Conservation (phyloP, 176 grass and related monocot species). For the Otatea glauca region DNA sequence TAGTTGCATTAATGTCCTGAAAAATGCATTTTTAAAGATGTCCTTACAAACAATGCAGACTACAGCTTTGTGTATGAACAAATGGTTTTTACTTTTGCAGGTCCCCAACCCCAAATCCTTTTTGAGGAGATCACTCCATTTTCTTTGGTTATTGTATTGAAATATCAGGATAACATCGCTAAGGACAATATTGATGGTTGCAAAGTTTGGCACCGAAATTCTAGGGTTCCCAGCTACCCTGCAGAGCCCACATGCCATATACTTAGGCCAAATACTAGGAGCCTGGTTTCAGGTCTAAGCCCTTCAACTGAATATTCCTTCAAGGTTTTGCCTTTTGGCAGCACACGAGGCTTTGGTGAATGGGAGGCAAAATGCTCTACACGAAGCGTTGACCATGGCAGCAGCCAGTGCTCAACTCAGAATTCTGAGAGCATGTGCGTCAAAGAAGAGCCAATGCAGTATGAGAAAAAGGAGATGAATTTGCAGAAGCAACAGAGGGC, state of each 20-base stretch:
- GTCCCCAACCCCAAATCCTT: slow-evolving; percentile 57
- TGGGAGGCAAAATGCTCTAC: slow-evolving; percentile 75
- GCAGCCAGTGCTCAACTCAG: slow-evolving; percentile 61
- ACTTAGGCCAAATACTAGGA: slow-evolving; percentile 63
- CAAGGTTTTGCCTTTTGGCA: slow-evolving; percentile 74
- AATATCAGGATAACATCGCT: slow-evolving; percentile 52
- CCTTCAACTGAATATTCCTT: slow-evolving; percentile 78
- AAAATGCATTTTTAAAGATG: slow-evolving; percentile 2
- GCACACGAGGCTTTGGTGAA: slow-evolving; percentile 46
- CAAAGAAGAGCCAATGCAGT: slow-evolving; percentile 44
- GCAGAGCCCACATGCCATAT: slow-evolving; percentile 68
- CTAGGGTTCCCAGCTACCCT: slow-evolving; percentile 50
- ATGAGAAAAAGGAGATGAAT: slow-evolving; percentile 52
- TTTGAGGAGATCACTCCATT: slow-evolving; percentile 66
- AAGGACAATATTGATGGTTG: slow-evolving; percentile 66
- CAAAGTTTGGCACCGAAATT: slow-evolving; percentile 75
- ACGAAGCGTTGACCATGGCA: slow-evolving; percentile 51
- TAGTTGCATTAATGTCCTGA: background rate
- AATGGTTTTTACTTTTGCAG: slow-evolving; percentile 51
- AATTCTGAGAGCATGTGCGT: slow-evolving; percentile 58
- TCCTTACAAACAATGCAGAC: background rate
- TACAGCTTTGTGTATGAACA: slow-evolving; percentile 28
- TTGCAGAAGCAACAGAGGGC: slow-evolving; percentile 41
- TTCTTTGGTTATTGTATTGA: slow-evolving; percentile 65
- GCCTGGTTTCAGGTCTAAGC: slow-evolving; percentile 66